These are phyloP conservation scores for Primulina eburnea DNA, from an alignment of 257 asterid species.

Conservation along the genomic window DNA sequence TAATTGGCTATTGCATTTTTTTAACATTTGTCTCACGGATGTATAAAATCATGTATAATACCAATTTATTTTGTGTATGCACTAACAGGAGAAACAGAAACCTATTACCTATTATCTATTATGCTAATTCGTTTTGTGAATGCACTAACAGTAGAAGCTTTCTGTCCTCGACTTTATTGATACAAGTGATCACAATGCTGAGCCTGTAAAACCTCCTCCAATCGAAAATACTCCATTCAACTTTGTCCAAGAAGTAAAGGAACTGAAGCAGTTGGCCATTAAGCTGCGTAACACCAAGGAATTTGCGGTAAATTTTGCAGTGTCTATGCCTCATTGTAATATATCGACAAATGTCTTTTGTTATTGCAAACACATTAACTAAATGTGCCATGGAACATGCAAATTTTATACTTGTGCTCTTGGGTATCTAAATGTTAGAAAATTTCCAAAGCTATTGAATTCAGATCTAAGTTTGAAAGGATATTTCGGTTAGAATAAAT, in stretches of 20 bases:
- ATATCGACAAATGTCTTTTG: slow-evolving; percentile 6
- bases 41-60: not conserved
- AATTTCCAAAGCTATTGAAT: no score
- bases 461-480: slow-evolving; percentile 3
- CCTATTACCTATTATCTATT: no score
- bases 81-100: slow-evolving; percentile 64
- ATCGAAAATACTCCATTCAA: slow-evolving; percentile 71
- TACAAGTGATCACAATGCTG: slow-evolving; percentile 34
- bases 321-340: slow-evolving; percentile 8
- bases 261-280: slow-evolving; percentile 73
- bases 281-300: slow-evolving; percentile 71
- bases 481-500: not conserved
- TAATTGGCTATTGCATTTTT: no score
- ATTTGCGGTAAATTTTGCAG: slow-evolving; percentile 68
- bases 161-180: slow-evolving; percentile 71
- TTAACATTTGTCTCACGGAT: not conserved
- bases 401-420: not conserved
- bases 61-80: slow-evolving; percentile 13
- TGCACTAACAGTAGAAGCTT: slow-evolving; percentile 56
- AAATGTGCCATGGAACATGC: slow-evolving; percentile 1
- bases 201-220: slow-evolving; percentile 69
- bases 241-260: slow-evolving; percentile 80
- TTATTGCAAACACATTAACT: not conserved
- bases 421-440: no score
- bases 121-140: slow-evolving; percentile 14